phyloP scores from a whole-genome alignment of 148 eudicot species.

The Rhododendron henanense region DNA sequence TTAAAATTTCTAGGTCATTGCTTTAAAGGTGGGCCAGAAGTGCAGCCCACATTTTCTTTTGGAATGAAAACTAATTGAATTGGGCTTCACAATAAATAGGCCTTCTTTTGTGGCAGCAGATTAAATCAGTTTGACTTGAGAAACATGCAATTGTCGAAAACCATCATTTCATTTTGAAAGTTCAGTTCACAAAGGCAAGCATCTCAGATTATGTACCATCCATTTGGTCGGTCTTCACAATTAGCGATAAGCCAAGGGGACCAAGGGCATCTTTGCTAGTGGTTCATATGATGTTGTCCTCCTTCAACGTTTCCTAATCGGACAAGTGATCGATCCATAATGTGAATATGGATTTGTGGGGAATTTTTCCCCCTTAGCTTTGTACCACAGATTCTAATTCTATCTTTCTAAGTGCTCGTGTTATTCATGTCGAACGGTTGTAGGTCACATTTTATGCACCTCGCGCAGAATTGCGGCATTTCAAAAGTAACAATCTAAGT shows the following conservation, averaged over 20 bases:
- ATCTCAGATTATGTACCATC: not conserved
- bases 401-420: not conserved
- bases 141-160: not conserved
- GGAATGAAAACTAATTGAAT: not conserved
- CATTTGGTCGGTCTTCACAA: not conserved
- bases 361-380: not conserved
- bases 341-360: not conserved
- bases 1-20: not conserved
- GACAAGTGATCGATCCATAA: not conserved
- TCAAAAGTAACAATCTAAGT: not conserved
- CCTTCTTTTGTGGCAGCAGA: too few species aligned
- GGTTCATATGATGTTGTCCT: not conserved
- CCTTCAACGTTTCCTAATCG: not conserved
- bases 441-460: not conserved
- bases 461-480: not conserved
- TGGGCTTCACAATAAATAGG: not conserved
- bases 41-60: not conserved
- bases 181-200: not conserved
- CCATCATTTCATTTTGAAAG: not conserved
- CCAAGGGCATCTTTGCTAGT: not conserved
- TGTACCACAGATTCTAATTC: not conserved
- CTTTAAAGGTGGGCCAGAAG: not conserved
- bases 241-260: not conserved
- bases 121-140: too few species aligned
- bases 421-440: not conserved